Conservation (phyloP, 805 yeast genomes). For the Metschnikowia similis region DNA sequence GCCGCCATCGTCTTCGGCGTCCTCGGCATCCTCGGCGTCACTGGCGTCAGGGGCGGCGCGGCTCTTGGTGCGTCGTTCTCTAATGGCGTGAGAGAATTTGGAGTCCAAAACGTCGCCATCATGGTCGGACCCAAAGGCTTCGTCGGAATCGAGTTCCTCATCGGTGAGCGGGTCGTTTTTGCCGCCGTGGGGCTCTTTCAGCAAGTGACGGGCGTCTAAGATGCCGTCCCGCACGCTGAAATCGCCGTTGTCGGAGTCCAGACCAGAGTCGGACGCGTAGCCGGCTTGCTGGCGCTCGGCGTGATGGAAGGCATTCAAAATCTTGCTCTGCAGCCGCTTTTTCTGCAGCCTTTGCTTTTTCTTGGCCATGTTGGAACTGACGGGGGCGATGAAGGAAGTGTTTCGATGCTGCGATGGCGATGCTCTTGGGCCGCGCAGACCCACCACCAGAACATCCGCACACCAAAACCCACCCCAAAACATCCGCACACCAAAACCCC, state of each 20-base stretch:
- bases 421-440: neutral
- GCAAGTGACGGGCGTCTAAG: conserved; percentile 37
- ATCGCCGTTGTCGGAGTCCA: conserved; percentile 14
- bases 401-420: neutral
- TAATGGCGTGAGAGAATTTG: conserved; percentile 63
- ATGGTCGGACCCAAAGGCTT: conserved; percentile 80
- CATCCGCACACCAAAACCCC: neutral
- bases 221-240: conserved; percentile 33
- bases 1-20: conserved; percentile 25
- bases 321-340: conserved; percentile 33
- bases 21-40: neutral
- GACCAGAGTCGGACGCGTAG: conserved; percentile 17
- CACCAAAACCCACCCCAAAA: neutral
- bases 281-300: conserved; percentile 35
- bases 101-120: conserved; percentile 59
- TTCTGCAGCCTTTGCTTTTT: conserved; percentile 20
- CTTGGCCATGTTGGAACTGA: conserved; percentile 11
- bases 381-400: neutral
- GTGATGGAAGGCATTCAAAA: conserved; percentile 42
- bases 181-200: conserved; percentile 19
- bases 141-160: conserved; percentile 80
- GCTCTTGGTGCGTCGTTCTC: conserved; percentile 45
- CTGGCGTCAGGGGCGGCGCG: conserved; percentile 9
- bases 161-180: conserved; percentile 41
- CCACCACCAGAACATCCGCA: neutral